Base-by-base conservation (phyloP, 2,329 filamentous ascomycete genomes). In the Fusarium setosum region DNA sequence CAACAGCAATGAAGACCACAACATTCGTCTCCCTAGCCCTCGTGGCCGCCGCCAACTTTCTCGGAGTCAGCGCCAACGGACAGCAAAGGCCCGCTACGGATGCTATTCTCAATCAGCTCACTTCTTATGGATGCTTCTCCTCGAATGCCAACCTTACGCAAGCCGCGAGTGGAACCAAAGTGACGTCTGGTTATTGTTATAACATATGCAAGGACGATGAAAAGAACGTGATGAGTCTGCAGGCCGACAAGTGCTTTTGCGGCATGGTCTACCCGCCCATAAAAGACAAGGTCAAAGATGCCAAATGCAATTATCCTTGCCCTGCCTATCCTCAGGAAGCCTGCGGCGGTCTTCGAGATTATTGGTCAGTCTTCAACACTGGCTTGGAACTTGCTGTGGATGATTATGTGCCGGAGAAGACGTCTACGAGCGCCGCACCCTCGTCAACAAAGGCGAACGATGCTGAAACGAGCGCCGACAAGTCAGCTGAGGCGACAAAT, bases 231-330 rank as follows among this genome's bases (percentile, higher is more conserved):
- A 87, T 90, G 71, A 92, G 84, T 29, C 79, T 92, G 41, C 86
- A 84, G 8, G 83, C 84, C 17, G 86, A 86, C 15, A 81, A 83
- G 17, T 97, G 94, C 79, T 92, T 83, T 72, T 97, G 94, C 72
- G 94, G 93, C 59, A 80, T 88, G 64, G 77, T 83, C 59, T 84
- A 94, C 45, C 94, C 94, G 1, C 82, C 88, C 15, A 71, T 81
- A 35, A 80, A 80, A 15, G 80, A 81, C 37, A 74, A 89, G 60
- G 84, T 87, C 7, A 79, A 84, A 41, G 84, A 90, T 72, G 75
- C 74, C 8, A 79, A 88, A 15, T 97, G 94, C 79, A 82, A 86
- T 72, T 84, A 83, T 24, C 74, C 81, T 1, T 97, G 94, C 75
- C 81, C 86, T 21, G 91, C 88, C 9, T 94, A 81, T 70, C 79